These are phyloP conservation scores for Dictyostelium capitatum DNA, from an alignment of 78 protist genomes.

Conservation along the genomic window DNA sequence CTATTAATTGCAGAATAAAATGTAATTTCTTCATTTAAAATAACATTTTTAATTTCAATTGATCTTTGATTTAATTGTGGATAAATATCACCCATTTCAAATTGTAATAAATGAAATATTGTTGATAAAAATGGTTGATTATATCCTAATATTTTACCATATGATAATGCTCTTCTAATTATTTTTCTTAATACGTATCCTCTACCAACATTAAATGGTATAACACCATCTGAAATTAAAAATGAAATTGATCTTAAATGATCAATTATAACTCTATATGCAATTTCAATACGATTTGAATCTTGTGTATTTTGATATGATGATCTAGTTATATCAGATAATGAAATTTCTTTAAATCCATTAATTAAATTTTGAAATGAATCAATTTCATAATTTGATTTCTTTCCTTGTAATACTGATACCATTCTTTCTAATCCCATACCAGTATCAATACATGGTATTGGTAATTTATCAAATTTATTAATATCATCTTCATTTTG, in stretches of 20 bases:
- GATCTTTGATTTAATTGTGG: constrained; percentile 44
- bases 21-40: constrained; percentile 59
- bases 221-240: constrained; percentile 86
- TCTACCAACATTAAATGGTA: constrained; percentile 81
- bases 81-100: constrained; percentile 57
- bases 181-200: constrained; percentile 87
- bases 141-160: constrained; percentile 57
- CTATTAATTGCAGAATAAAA: constrained; percentile 48
- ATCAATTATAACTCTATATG: constrained; percentile 82
- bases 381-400: constrained; percentile 79
- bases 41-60: constrained; percentile 48
- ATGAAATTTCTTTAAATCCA: constrained; percentile 67
- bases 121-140: constrained; percentile 46
- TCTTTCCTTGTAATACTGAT: constrained; percentile 74
- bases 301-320: constrained; percentile 76
- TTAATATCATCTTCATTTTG: not conserved
- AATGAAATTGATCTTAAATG: constrained; percentile 75
- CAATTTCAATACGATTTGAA: constrained; percentile 70
- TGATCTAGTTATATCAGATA: not conserved
- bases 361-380: constrained; percentile 77
- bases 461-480: constrained; percentile 24
- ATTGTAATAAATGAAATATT: constrained; percentile 19
- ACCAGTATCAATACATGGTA: constrained; percentile 90
- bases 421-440: constrained; percentile 93
- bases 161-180: constrained; percentile 75